Evolutionary conservation across 2,329 filamentous ascomycete species (phyloP).

Genomic region (Pezicula neosporulosa): DNA sequence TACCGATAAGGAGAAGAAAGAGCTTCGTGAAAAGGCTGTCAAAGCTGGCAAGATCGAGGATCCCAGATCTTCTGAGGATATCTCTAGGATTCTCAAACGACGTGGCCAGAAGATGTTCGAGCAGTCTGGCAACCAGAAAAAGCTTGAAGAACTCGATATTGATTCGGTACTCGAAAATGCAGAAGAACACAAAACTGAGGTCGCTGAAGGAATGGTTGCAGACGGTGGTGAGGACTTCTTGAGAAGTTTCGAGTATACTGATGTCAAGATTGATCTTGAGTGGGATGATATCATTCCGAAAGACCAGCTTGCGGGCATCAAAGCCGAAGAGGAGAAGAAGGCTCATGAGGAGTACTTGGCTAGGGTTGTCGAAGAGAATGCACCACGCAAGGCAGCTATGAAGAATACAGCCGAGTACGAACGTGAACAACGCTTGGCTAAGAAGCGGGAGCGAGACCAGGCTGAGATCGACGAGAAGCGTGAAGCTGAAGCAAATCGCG

Average conservation of each 20-base stretch:
- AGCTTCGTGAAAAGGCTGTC: constrained; percentile 69
- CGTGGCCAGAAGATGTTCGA: constrained; percentile 99
- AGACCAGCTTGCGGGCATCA: constrained; percentile 85
- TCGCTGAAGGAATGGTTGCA: constrained; percentile 89
- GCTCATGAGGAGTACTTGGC: constrained; percentile 80
- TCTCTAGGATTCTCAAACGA: constrained; percentile 93
- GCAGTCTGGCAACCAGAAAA: constrained; percentile 93
- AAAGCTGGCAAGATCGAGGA: constrained; percentile 77
- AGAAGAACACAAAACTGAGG: constrained; percentile 94
- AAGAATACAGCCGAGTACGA: constrained; percentile 56
- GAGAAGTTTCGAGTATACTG: constrained; percentile 84
- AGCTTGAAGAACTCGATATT: constrained; percentile 94
- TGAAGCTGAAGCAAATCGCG: constrained; percentile 69
- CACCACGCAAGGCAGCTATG: constrained; percentile 70
- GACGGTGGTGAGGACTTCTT: constrained; percentile 97
- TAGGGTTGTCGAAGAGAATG: constrained; percentile 79
- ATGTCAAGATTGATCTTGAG: constrained; percentile 94
- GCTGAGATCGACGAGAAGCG: constrained; percentile 58
- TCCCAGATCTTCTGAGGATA: constrained; percentile 88
- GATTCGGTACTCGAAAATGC: constrained; percentile 96
- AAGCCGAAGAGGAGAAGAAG: constrained; percentile 81
- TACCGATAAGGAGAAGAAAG: constrained; percentile 86
- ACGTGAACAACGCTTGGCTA: constrained; percentile 59
- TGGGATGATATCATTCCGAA: constrained; percentile 99
- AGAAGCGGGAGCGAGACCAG: constrained; percentile 63